phyloP scores from a whole-genome alignment of 306 rosid species.

The Aeschynomene evenia region DNA sequence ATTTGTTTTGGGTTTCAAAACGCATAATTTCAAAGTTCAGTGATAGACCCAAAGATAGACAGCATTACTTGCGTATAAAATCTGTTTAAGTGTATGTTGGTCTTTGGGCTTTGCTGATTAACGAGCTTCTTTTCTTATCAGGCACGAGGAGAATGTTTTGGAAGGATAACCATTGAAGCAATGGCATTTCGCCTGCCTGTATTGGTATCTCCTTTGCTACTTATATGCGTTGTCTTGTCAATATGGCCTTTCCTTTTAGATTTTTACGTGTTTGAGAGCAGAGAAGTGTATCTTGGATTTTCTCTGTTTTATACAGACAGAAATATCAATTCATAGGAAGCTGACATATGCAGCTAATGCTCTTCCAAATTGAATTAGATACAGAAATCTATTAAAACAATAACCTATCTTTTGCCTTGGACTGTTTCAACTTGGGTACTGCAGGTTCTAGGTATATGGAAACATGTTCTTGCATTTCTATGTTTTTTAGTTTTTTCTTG shows the following conservation, averaged over 20 bases:
- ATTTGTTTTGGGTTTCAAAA: neutral
- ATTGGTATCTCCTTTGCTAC: constrained; percentile 49
- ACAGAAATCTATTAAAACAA: neutral
- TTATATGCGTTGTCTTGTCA: constrained; percentile 1
- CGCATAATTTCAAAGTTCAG: neutral
- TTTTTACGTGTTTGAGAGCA: neutral
- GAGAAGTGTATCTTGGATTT: neutral
- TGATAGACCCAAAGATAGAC: neutral
- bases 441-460: neutral
- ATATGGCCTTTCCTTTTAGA: neutral
- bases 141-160: constrained; percentile 86
- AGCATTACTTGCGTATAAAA: neutral
- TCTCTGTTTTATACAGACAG: neutral
- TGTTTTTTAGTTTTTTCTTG: neutral
- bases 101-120: neutral
- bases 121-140: constrained; percentile 31
- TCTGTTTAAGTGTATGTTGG: neutral
- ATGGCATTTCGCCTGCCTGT: constrained; percentile 88
- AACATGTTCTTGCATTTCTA: neutral
- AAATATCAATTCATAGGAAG: neutral
- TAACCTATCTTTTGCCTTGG: neutral
- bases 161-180: constrained; percentile 86
- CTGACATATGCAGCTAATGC: neutral
- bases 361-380: neutral
- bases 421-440: neutral